Conservation (phyloP, 2,329 filamentous ascomycete genomes). For the Curvularia spicifera region DNA sequence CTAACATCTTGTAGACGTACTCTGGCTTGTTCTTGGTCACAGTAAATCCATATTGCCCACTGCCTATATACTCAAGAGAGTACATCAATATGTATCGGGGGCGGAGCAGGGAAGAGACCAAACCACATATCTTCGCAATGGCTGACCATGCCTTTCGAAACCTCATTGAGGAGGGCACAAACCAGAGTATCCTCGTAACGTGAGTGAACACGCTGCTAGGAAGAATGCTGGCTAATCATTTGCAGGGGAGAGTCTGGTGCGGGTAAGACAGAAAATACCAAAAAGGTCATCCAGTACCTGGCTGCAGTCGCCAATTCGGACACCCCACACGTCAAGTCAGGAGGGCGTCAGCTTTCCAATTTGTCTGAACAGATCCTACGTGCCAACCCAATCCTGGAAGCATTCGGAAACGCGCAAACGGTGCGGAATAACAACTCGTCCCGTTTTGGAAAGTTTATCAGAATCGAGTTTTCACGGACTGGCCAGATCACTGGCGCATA, state of each 20-base stretch:
- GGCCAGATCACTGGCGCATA: constrained; percentile 94
- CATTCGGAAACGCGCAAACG: constrained; percentile 97
- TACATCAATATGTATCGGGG: constrained; percentile 99
- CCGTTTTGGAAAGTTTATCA: constrained; percentile 97
- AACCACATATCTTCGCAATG: constrained; percentile 97
- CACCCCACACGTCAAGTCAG: constrained; percentile 65
- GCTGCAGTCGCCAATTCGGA: constrained; percentile 91
- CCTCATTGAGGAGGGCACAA: constrained; percentile 90
- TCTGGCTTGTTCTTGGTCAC: constrained; percentile 96
- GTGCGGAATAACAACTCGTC: constrained; percentile 99
- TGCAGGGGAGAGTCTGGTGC: constrained; percentile 87
- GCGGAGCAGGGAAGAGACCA: constrained; percentile 87
- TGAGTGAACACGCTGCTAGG: constrained; percentile 44
- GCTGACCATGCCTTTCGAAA: constrained; percentile 96
- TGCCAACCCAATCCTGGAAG: constrained; percentile 95
- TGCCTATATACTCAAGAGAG: constrained; percentile 95
- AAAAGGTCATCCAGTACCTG: constrained; percentile 98
- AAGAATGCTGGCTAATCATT: constrained; percentile 24
- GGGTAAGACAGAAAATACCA: constrained; percentile 98
- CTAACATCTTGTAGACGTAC: constrained; percentile 70
- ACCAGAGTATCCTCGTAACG: constrained; percentile 97
- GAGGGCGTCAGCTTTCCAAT: constrained; percentile 74
- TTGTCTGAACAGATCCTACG: constrained; percentile 95
- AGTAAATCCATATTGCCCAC: constrained; percentile 92
- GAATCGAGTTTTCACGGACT: constrained; percentile 87